Base-by-base conservation (phyloP, 73 alveolate species). In the Effrenium voratum region DNA sequence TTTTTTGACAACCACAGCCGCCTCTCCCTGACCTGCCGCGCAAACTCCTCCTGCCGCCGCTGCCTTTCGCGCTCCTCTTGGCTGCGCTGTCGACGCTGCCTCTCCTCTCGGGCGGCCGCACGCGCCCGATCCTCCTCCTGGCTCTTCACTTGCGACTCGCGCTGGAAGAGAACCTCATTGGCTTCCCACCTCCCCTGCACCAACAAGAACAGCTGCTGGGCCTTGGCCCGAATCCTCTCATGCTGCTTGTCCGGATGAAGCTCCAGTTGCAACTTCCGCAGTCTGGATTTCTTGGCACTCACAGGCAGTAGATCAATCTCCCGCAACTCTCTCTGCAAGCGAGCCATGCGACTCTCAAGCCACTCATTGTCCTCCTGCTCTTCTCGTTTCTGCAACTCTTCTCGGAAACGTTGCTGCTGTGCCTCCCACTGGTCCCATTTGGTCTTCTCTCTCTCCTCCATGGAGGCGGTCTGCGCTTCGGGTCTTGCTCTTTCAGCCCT, bases 181-280 rank as follows among this genome's bases (percentile, higher is more conserved):
- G 87, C 90, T 50, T 91, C 98, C 98, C 98, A 91, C 60, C 76
- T 34, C n/a, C 90, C 98, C 19, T 91, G 98, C 44, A 91, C 98
- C 34, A 91, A 28, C 28, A 91, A 70, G 59, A 91, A 91, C 50
- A 91, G 81, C 28, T 72, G 43, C 81, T 91, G 98, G n/a, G 90
- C 84, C 34, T 91, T 68, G 47, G 90, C 90, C 32, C 98, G 88
- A 41, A 68, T 47, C 24, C 90, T 52, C 77, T 72, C 98, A 28
- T 88, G 98, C 98, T 91, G 98, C 70, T 91, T 91, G 77, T 91
- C 98, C n/a, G 98, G 98, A 50, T 91, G 98, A 75, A 91, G 90
- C 59, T 91, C 98, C 49, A 91, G 81, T 90, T 91, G 98, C 63
- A 91, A 47, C 59, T 72, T 72, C 36, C 98, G 73, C 63, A 91